Evolutionary conservation across 2,329 filamentous ascomycete genomes (phyloP).

Genomic region (Pseudocercospora cruenta): DNA sequence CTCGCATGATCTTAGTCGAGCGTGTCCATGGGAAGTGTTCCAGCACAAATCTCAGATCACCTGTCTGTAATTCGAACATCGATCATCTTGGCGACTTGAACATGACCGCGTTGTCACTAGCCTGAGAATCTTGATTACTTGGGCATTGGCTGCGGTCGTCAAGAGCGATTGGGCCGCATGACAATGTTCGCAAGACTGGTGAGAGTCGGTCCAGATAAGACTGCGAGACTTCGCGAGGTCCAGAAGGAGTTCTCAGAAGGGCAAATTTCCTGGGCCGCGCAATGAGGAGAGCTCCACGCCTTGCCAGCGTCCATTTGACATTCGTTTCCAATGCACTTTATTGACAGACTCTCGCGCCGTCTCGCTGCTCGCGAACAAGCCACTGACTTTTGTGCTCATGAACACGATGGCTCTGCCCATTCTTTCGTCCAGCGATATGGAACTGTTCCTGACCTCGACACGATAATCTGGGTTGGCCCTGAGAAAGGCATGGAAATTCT

Average conservation of each 20-base stretch:
- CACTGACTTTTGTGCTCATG: slow-evolving; percentile 2
- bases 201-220: no score
- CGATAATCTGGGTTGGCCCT: slow-evolving; percentile 6
- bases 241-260: not conserved
- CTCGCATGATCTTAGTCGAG: not conserved
- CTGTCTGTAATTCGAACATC: not conserved
- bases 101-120: no score
- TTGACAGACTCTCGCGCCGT: slow-evolving; percentile 2
- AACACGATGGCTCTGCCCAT: slow-evolving; percentile 5
- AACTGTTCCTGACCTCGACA: slow-evolving; percentile 2
- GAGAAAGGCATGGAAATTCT: not conserved
- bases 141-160: no score
- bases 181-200: not conserved
- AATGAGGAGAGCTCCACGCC: not conserved
- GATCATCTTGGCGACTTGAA: not conserved
- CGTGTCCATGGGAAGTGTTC: not conserved
- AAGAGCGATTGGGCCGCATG: no score
- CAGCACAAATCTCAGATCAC: no score
- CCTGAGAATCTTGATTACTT: no score
- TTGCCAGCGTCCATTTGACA: not conserved
- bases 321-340: slow-evolving; percentile 5
- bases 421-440: not conserved
- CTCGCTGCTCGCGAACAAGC: not conserved
- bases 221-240: not conserved
- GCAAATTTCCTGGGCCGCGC: not conserved